phyloP scores from a whole-genome alignment of 139 green algal species.

The Microglena sp. region DNA sequence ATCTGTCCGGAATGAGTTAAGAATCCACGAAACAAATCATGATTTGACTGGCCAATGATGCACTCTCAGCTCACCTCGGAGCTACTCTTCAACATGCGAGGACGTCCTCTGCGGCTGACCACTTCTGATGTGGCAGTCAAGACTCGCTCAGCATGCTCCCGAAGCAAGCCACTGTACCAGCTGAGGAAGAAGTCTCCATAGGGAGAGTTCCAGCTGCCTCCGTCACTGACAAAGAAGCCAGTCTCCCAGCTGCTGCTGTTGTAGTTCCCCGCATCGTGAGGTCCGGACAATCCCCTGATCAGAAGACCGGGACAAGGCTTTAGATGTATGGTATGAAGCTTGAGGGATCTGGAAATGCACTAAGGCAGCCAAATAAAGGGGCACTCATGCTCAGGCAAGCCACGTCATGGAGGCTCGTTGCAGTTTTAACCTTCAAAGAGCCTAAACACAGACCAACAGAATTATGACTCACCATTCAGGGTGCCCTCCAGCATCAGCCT shows the following conservation, averaged over 20 bases:
- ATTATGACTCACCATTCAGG: constrained; percentile 84
- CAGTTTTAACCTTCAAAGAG: no score
- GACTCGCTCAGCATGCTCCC: constrained; percentile 77
- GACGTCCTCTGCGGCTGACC: constrained; percentile 47
- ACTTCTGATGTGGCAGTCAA: constrained; percentile 52
- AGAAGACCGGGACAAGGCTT: no score
- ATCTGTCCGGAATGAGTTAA: no score
- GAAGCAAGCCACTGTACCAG: constrained; percentile 85
- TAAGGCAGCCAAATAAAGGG: no score
- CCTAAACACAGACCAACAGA: no score
- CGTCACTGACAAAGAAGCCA: constrained; percentile 82
- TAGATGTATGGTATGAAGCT: no score
- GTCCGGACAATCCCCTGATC: constrained; percentile 68
- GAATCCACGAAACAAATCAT: no score
- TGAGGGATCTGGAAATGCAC: no score
- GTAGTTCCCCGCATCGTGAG: constrained; percentile 90
- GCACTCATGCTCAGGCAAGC: no score
- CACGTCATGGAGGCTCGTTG: no score
- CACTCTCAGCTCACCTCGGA: no score
- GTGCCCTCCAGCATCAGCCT: constrained; percentile 57
- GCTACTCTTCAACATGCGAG: constrained; percentile 46
- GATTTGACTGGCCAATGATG: no score
- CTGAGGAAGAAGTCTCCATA: constrained; percentile 92
- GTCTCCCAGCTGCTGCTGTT: constrained; percentile 81
- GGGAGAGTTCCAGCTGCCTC: constrained; percentile 72